Base-by-base conservation (phyloP, 139 green algal species). In the Chlorella sp. region DNA sequence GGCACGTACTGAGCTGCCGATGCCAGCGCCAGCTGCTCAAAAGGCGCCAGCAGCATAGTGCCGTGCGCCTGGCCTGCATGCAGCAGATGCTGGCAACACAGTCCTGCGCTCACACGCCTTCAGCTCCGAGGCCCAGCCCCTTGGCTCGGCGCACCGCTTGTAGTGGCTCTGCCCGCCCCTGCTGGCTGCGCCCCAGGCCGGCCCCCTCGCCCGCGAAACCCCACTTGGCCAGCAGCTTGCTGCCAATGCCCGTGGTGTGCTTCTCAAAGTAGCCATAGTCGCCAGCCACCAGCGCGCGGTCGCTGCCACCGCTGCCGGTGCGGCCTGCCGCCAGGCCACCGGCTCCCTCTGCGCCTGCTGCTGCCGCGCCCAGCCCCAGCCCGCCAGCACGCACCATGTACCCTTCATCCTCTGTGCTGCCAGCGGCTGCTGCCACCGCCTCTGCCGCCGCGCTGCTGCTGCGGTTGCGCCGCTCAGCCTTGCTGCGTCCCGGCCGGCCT, bases 191-290 rank as follows among this genome's bases (percentile, higher is more conserved):
- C 15, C 94, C 94, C 30, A 97, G 82, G 20, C 94, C 94, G 0
- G 64, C 36, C 28, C 94, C 93, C 56, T 87, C 75, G 13, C 87
- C 91, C 9, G 55, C 67, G 78, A 93, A 97, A 23, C 94, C 94
- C 94, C 91, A 94, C 79, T 93, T 93, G 11, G 86, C 86, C 73
- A 97, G 73, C 79, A 97, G 91, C 4, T 85, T 80, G 20, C 81
- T 92, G 12, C 94, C 94, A 81, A 96, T 94, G 23, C 94, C 94
- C 6, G 86, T 92, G 12, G 91, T 96, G 83, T 97, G 94, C 64
- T 62, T 68, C 86, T 97, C 94, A 82, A 97, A 97, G 21, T 79
- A 82, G 30, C 90, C 94, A 87, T 90, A 97, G 4, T 85, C 65
- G 26, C 75, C 74, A 30, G 81, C 56, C 23, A 74, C 60, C 9